A percentile compares a stretch with the other conserved stretches of the same genome.
Conservation (phyloP, 31 red algal species). For the Odonthalia washingtoniensis region DNA sequence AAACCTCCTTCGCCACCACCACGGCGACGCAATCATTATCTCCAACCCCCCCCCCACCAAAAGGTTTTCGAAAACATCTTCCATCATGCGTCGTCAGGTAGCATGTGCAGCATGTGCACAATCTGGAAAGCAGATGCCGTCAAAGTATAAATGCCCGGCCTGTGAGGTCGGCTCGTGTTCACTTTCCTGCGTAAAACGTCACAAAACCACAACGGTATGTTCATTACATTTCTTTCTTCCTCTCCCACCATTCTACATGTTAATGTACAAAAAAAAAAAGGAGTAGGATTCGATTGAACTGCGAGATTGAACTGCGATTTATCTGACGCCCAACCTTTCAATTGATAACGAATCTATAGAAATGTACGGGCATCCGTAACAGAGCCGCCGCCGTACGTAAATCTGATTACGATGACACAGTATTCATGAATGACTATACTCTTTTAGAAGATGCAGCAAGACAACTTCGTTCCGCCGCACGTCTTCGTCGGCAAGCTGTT, state of each 20-base stretch:
- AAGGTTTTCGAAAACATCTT: neutral
- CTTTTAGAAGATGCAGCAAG: constrained; percentile 55
- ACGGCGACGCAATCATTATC: neutral
- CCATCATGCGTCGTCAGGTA: constrained; percentile 42
- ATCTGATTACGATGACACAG: constrained; percentile 39
- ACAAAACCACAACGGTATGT: constrained; percentile 48
- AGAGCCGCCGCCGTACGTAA: constrained; percentile 44
- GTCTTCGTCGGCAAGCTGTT: neutral
- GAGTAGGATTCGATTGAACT: too few relatives aligned
- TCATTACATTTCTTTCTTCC: neutral
- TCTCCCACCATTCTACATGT: too few relatives aligned
- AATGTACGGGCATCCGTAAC: constrained; percentile 57
- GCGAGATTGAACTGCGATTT: too few relatives aligned
- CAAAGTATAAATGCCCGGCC: constrained; percentile 66
- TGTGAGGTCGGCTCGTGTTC: constrained; percentile 51
- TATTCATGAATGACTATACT: constrained; percentile 60
- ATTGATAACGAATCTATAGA: too few relatives aligned
- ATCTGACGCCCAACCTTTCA: too few relatives aligned
- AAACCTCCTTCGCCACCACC: neutral
- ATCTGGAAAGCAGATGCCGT: constrained; percentile 18
- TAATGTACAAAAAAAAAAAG: too few relatives aligned
- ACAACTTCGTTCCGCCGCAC: constrained; percentile 14
- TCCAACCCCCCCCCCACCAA: neutral
- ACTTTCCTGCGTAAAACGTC: constrained; percentile 58
- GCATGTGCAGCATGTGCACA: constrained; percentile 43